These are phyloP conservation scores for Auricularia sp. DNA, from an alignment of 768 basidiomycete species.

Conservation along the genomic window DNA sequence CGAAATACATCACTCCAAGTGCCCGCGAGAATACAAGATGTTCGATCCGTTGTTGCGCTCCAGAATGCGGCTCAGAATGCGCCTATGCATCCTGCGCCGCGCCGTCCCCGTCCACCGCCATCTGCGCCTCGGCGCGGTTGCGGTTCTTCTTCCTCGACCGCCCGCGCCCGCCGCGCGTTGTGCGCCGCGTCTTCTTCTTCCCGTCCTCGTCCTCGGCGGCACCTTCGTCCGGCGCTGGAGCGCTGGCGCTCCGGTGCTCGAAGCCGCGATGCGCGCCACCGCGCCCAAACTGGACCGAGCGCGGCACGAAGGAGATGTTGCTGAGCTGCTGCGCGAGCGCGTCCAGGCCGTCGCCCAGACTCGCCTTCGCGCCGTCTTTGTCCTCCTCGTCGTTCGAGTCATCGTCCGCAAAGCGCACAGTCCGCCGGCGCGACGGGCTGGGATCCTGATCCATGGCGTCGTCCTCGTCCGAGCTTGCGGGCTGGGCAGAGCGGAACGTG, in stretches of 20 bases:
- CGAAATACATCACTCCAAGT: too few relatives aligned
- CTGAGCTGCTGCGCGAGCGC: slow-evolving; percentile 38
- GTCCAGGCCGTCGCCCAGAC: slow-evolving; percentile 25
- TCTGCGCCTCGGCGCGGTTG: too few relatives aligned
- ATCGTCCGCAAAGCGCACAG: neutral
- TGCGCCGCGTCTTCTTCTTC: slow-evolving; percentile 1
- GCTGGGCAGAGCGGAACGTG: too few relatives aligned
- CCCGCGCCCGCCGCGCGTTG: neutral
- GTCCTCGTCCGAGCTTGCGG: too few relatives aligned
- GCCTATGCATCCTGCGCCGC: too few relatives aligned
- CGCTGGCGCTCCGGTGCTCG: slow-evolving; percentile 9
- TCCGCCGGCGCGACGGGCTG: neutral
- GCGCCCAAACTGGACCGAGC: slow-evolving; percentile 62
- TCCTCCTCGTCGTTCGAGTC: slow-evolving; percentile 10
- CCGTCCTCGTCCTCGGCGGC: neutral
- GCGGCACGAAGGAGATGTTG: slow-evolving; percentile 51
- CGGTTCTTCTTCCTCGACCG: neutral
- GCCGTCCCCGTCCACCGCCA: too few relatives aligned
- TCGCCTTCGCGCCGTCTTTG: slow-evolving; percentile 7
- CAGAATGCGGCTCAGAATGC: too few relatives aligned
- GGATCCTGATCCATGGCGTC: too few relatives aligned
- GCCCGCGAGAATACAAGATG: too few relatives aligned
- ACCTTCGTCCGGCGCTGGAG: too few relatives aligned
- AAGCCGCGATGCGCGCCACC: slow-evolving; percentile 53
- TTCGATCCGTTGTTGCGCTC: too few relatives aligned